Conservation (phyloP, 192 early-diverging fungal species). For the Gaertneriomyces semiglobifer region DNA sequence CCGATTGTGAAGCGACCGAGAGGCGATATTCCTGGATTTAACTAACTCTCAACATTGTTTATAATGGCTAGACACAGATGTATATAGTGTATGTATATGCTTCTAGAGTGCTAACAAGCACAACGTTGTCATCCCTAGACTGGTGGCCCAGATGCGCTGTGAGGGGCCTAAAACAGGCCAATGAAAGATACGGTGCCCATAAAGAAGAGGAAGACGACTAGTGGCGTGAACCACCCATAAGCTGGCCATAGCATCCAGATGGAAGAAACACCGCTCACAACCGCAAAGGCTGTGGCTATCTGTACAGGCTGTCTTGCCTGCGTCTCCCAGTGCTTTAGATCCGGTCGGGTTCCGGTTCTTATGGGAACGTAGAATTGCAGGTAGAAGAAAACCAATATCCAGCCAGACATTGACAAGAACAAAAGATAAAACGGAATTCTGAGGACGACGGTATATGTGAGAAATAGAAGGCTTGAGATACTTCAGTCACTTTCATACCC, state of each 20-base stretch:
- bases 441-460: not conserved
- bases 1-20: constrained; percentile 15
- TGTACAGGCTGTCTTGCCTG: constrained; percentile 28
- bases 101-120: not conserved
- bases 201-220: constrained; percentile 22
- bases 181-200: constrained; percentile 30
- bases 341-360: constrained; percentile 16
- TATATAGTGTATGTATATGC: not conserved
- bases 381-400: constrained; percentile 26
- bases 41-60: not conserved
- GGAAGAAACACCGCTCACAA: constrained; percentile 8
- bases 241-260: constrained; percentile 32
- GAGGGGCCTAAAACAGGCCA: constrained; percentile 25
- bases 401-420: constrained; percentile 25
- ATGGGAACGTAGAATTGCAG: constrained; percentile 28
- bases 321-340: constrained; percentile 30
- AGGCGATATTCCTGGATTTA: constrained; percentile 25
- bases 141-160: not conserved
- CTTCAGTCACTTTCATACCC: constrained; percentile 15
- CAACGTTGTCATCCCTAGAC: too few species aligned
- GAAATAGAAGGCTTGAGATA: not conserved
- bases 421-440: constrained; percentile 29
- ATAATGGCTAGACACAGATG: constrained; percentile 1
- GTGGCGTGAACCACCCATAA: constrained; percentile 25
- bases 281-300: constrained; percentile 26